Evolutionary conservation across 2,329 filamentous ascomycete species (phyloP), one percentile per base, ranked within the genome.

Genomic region (Geoglossum cookeanum): DNA sequence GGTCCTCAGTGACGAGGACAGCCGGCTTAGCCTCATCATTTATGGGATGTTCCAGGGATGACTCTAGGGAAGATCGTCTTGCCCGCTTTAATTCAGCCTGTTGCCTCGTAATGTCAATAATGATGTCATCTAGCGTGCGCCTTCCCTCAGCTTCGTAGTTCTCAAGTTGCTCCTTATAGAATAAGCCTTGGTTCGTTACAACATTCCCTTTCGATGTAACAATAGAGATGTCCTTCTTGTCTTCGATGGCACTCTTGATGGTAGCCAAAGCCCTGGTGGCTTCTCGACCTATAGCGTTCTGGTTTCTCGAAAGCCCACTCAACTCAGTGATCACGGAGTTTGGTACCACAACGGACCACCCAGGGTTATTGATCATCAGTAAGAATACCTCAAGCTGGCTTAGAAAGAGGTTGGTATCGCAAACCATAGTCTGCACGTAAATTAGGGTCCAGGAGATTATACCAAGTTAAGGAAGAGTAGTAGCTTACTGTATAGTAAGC

Each of bases 261-360:
- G 62, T 55, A 29, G 58, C 57, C 35, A 63, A 58, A 9, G 63
- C 64, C 5, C 56, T 33, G 30, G 62, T 59, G 17, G 63, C 63
- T 1, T 58, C 57, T 52, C 61, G 57, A 8, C 59, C 60, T 15
- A 65, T 61, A 27, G 58, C 59, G 8, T 59, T 57, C 29, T 58
- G 42, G 35, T 63, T 64, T 22, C 61, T 61, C 52, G 60, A 57
- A 37, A 65, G 58, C 6, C 63, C 64, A 11, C 59, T 55, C 1
- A 65, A 59, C 39, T 65, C 64, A 3, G 62, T 64, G 29, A 65
- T 60, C n/a, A 64, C 62, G 52, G 59, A 61, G 48, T 65, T 64
- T 4, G 64, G 64, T 17, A 65, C 59, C 32, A 64, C 60, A 9
- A 65, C 60, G 5, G 58, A 49, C 64, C 64, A 65, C 22, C 61